phyloP scores from a whole-genome alignment of 768 basidiomycete genomes.

The Lactarius sanguifluus region DNA sequence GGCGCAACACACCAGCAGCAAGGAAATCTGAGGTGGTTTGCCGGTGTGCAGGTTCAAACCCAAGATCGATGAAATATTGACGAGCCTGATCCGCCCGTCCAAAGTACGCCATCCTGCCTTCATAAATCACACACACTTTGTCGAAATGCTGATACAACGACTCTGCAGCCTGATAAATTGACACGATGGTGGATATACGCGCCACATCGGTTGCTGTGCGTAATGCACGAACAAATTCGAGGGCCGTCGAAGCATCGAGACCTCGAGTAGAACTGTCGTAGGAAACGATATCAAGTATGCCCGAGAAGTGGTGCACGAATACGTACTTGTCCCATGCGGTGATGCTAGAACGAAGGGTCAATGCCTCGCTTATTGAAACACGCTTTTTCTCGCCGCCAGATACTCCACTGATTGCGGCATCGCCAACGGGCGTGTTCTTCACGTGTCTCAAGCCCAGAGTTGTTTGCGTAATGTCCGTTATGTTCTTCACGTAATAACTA shows the following conservation, averaged over 20 bases:
- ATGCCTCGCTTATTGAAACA: conserved; percentile 73
- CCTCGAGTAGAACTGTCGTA: conserved; percentile 87
- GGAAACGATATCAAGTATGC: neutral
- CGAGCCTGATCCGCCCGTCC: conserved; percentile 74
- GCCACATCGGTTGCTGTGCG: conserved; percentile 76
- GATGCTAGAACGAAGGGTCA: neutral
- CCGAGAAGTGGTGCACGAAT: neutral
- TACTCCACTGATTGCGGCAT: conserved; percentile 82
- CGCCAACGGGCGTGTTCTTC: conserved; percentile 72
- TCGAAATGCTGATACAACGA: conserved; percentile 77
- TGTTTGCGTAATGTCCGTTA: conserved; percentile 55
- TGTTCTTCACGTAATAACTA: conserved; percentile 43
- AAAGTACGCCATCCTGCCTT: conserved; percentile 80
- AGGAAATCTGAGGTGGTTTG: conserved; percentile 86
- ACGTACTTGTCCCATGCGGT: neutral
- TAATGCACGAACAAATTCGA: conserved; percentile 80
- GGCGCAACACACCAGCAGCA: conserved; percentile 38
- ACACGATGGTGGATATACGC: neutral
- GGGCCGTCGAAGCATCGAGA: conserved; percentile 81
- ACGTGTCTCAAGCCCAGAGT: conserved; percentile 89
- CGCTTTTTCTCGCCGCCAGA: conserved; percentile 83
- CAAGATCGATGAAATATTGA: conserved; percentile 72
- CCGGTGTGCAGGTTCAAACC: conserved; percentile 74
- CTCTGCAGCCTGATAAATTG: conserved; percentile 64
- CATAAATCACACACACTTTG: conserved; percentile 81